phyloP scores from a whole-genome alignment of 2,329 filamentous ascomycete genomes.

The Rutstroemia sp. region DNA sequence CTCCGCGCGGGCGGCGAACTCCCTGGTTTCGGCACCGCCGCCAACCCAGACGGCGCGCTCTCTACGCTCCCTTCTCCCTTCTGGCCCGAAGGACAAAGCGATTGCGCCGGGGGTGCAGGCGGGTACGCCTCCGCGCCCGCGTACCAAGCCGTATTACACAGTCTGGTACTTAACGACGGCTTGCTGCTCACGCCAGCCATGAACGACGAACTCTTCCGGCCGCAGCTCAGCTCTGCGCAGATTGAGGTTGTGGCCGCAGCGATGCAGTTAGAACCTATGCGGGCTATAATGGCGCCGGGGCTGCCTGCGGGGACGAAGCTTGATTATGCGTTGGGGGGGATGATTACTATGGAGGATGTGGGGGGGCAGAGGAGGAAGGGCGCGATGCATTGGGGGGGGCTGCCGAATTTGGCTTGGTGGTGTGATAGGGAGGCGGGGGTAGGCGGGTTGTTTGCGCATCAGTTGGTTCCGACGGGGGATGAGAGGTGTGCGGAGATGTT shows the following conservation, averaged over 20 bases:
- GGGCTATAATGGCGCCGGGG: background rate
- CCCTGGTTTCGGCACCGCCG: background rate
- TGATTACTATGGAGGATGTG: constrained; percentile 2
- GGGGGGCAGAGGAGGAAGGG: constrained; percentile 4
- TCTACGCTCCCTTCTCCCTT: background rate
- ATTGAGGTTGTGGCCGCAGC: background rate
- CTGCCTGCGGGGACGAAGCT: background rate
- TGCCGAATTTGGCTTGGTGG: constrained; percentile 41
- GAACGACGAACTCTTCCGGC: constrained; percentile 11
- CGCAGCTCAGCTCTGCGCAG: constrained; percentile 1
- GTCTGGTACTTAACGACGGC: constrained; percentile 9
- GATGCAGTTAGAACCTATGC: background rate
- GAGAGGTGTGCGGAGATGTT: constrained; percentile 29
- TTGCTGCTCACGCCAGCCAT: constrained; percentile 4
- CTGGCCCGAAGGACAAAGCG: background rate
- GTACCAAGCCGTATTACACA: constrained; percentile 11
- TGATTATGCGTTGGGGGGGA: constrained; percentile 3
- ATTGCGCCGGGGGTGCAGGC: constrained; percentile 9
- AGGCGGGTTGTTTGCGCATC: constrained; percentile 35
- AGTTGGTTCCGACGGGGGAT: constrained; percentile 37
- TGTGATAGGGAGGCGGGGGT: constrained; percentile 34
- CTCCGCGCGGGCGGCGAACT: constrained; percentile 1
- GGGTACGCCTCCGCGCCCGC: background rate
- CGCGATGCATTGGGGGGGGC: constrained; percentile 34
- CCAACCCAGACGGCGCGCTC: background rate